Base-by-base conservation (phyloP, 345 rosid genomes). In the Lepidium africanum region DNA sequence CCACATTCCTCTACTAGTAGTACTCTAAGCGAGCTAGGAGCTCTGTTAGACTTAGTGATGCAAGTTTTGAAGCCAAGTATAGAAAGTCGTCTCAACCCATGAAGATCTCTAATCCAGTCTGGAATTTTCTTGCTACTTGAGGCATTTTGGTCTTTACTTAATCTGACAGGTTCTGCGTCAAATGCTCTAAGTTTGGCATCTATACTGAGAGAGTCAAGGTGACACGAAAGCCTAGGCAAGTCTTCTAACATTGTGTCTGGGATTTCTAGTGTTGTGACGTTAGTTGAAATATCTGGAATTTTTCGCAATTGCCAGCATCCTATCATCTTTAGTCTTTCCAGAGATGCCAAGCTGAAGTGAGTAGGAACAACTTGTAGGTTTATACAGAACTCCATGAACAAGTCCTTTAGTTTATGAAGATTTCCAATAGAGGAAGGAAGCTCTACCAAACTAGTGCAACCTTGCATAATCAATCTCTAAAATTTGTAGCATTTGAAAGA, bases 251-350 rank as follows among this genome's bases (percentile, higher is more conserved):
- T 37, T 49, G 69, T 49, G 23, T 64, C 58, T 21, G 47, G 2
- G 3, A 49, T 48, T 9, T 0, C 0, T 14, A 11, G 21, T 4
- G 0, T 30, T 13, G 19, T 9, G 36, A 78, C 54, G 41, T 63
- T 67, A 0, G n/a, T 35, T 2, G 52, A 65, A 30, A 76, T 48
- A 35, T 46, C 51, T 38, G 81, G 74, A 39, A 77, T 0, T 12
- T 46, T 59, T 15, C 7, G 42, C 47, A 76, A 6, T 2, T 17
- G 56, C 14, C 3, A 6, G 70, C 86, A 83, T 0, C 58, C 49
- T 0, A 0, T 1, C 45, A 54, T 42, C 12, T 1, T 4, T 9
- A 59, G 11, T 15, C 2, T 3, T 39, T 25, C 41, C 32, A 41
- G 46, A 19, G 42, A 76, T 27, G 23, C 9, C 69, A 51, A 23